Evolutionary conservation across 306 rosid genomes (phyloP), one percentile per base, ranked within the genome.

Genomic region (Dalbergia oliveri): DNA sequence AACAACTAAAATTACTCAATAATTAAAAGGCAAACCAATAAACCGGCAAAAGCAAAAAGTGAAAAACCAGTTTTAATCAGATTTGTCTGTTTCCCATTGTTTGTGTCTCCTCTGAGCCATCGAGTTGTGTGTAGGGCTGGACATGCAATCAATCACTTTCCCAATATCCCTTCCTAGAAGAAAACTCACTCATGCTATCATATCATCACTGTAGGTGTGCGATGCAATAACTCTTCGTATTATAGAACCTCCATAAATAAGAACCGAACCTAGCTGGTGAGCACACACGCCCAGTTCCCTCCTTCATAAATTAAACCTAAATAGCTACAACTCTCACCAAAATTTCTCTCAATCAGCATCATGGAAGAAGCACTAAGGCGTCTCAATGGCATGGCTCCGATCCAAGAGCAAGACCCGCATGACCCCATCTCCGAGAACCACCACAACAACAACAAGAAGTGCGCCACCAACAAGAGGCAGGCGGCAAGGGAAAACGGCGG

Each of bases 341-440:
- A 26, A 26, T 26, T 3, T 37, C 41, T 37, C 41, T 6, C 2
- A 37, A 43, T 43, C 11, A 10, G 7, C 4, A 10, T 15, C 2
- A 89, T 91, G 98, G 98, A 93, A 58, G 97, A 93, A 75, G 89
- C 90, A 4, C 78, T 89, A 0, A 86, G 88, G 62, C 86, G 79
- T 47, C 82, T 93, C 54, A 88, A 89, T 75, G 93, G 90, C 43
- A 60, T 76, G 33, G 5, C 79, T 14, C 79, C 76, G 4, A 15
- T 66, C 12, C 75, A 89, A 13, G 80, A 84, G 19, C 64, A 84
- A 26, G 76, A 79, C 39, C 11, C 19, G 13, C 14, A 6, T 5
- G 15, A 54, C n/a, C 15, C 67, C 15, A 12, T 31, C 66, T 4
- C 86, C 64, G 72, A 68, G 21, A 9, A 73, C 45, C 54, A 51